Conservation (phyloP, 2,329 filamentous ascomycete species). For the Xylariaceae sp. region DNA sequence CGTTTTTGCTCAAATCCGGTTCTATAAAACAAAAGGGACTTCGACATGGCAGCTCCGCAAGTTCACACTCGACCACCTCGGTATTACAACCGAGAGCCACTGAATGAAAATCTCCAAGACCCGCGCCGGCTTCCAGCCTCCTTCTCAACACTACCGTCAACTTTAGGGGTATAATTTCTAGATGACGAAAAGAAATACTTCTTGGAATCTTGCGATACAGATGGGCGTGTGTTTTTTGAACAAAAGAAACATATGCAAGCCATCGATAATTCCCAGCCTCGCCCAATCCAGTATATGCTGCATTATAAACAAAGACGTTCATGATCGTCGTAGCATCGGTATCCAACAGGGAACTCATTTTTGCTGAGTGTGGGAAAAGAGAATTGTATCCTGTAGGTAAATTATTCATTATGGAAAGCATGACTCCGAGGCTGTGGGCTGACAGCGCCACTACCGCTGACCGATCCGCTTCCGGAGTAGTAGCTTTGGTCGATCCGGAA, state of each 20-base stretch:
- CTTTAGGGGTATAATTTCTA: too few relatives aligned
- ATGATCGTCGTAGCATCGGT: constrained; percentile 16
- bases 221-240: too few relatives aligned
- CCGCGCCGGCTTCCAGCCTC: too few relatives aligned
- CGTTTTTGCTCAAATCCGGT: too few relatives aligned
- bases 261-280: neutral
- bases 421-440: constrained; percentile 31
- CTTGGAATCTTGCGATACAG: too few relatives aligned
- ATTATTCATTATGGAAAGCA: constrained; percentile 15
- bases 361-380: constrained; percentile 3
- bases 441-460: constrained; percentile 32
- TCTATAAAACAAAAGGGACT: too few relatives aligned
- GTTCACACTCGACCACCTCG: too few relatives aligned
- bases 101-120: too few relatives aligned
- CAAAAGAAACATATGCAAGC: neutral
- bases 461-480: constrained; percentile 42
- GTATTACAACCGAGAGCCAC: too few relatives aligned
- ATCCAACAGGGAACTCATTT: constrained; percentile 3
- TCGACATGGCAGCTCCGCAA: too few relatives aligned
- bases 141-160: too few relatives aligned
- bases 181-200: too few relatives aligned
- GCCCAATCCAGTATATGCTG: constrained; percentile 4
- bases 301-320: constrained; percentile 12
- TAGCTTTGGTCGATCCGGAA: constrained; percentile 85
- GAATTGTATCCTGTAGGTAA: neutral